phyloP scores from a whole-genome alignment of 2,329 filamentous ascomycete species.

The Escovopsis sp. region DNA sequence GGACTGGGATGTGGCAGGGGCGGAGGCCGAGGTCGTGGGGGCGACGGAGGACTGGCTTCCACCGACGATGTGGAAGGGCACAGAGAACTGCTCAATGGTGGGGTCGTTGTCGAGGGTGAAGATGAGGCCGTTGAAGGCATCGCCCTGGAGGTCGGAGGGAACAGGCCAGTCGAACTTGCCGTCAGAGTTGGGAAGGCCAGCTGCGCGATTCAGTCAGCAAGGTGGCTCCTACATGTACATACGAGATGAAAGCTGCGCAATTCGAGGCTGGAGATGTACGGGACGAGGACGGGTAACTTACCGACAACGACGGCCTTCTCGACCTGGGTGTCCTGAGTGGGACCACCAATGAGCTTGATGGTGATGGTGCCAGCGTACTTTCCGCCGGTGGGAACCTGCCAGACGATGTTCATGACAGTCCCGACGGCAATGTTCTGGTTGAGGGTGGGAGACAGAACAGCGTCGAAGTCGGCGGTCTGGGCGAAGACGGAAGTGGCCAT shows the following conservation, averaged over 20 bases:
- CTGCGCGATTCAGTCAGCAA: conserved; percentile 18
- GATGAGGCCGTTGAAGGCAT: conserved; percentile 41
- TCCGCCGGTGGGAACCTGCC: conserved; percentile 25
- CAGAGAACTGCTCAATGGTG: conserved; percentile 43
- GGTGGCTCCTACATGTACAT: neutral
- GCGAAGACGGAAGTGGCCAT: conserved; percentile 34
- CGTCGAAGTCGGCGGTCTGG: conserved; percentile 40
- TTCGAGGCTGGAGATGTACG: no score
- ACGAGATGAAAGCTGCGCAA: no score
- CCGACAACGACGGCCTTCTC: conserved; percentile 29
- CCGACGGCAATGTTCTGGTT: conserved; percentile 32
- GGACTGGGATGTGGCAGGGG: conserved; percentile 8
- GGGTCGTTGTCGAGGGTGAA: conserved; percentile 33
- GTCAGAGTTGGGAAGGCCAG: conserved; percentile 27
- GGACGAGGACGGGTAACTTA: conserved; percentile 32
- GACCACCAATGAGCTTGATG: conserved; percentile 40
- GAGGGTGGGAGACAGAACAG: conserved; percentile 31
- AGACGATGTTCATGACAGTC: conserved; percentile 32
- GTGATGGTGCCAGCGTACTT: conserved; percentile 29
- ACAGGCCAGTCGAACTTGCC: conserved; percentile 36
- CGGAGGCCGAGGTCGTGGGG: conserved; percentile 12
- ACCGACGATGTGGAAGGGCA: conserved; percentile 39
- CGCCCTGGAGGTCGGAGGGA: conserved; percentile 25
- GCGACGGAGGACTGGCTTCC: conserved; percentile 6
- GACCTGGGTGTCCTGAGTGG: conserved; percentile 25